Evolutionary conservation across 768 basidiomycete species (phyloP), one percentile per base, ranked within the genome.

Genomic region (Auriculariales sp.): DNA sequence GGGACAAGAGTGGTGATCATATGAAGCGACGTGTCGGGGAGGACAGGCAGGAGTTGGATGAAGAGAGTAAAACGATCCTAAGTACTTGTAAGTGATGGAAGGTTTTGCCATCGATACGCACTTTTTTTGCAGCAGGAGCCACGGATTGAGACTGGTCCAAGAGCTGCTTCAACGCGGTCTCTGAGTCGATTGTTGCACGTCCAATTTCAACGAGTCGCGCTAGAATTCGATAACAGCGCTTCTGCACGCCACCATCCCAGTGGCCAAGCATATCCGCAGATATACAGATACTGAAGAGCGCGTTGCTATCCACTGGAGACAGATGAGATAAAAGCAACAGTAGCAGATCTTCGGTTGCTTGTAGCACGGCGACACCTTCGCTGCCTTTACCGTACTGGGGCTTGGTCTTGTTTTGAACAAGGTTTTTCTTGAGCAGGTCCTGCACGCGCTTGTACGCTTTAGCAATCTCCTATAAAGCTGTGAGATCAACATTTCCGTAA

Each of bases 161-260:
- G 44, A 98, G 64, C 51, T 72, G 70, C 52, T 75, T 70, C 24
- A 95, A 66, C 25, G 83, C 73, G 9, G 62, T 62, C 52, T 83
- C 79, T 11, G 71, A 31, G 10, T 78, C 74, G 36, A 71, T 57
- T 28, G 61, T 60, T 28, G 81, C 68, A 59, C 83, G 81, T 0
- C 70, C 72, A 47, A 69, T 69, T 58, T 83, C 82, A n/a, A 81
- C 64, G 34, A 91, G 62, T 55, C 82, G 82, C 28, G 82, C 72
- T 14, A 98, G 71, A 15, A 85, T 79, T 60, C 94, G 85, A 68
- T 98, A 98, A 7, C 82, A 87, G 56, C 93, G 87, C 67, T 99
- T 99, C 67, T 98, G 94, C 4, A 94, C 80, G 3, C 80, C 89
- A 47, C 86, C 86, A 58, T 97, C 91, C 56, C 70, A 76, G 57